Base-by-base conservation (phyloP, 257 asterid species). In the Verbascum thapsus region DNA sequence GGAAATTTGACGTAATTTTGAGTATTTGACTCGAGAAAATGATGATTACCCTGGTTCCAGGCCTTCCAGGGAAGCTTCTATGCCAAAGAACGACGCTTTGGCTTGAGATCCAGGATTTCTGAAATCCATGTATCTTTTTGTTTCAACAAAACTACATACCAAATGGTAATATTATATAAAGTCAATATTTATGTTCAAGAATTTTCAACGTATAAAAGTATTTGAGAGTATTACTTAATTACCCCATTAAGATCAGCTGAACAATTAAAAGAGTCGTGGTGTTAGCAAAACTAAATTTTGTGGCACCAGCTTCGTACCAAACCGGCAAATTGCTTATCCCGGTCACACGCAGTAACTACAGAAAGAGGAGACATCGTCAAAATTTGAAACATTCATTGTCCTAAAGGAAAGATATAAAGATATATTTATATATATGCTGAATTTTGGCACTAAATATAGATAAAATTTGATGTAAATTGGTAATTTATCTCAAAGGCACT, bases 241-340 rank as follows among this genome's bases (percentile, higher is more conserved):
- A 88, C 98, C 98, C 96, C 98, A 90, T 90, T 55, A 90, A 74
- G 45, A 90, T 65, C 15, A 90, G 79, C 73, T 90, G 98, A 75
- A 90, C 80, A 52, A 80, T 71, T 59, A 88, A 50, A 26, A 90
- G 74, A 44, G 98, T 83, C 65, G 39, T 78, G 68, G 96, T 83
- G 79, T 73, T 90, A 6, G 96, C 94, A 61, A 90, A 88, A 38
- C 69, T 66, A 32, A 85, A 88, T 60, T 83, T 88, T 59, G 89
- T 88, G 22, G 96, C 94, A 56, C 98, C 96, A 11, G 96, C 98
- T 82, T 87, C 94, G 60, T 83, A 85, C 98, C 98, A 90, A 12
- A 88, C 83, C 2, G 98, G 98, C 86, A 90, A 73, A 64, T 85
- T 60, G 45, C 80, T 74, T 59, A 85, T 34, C 49, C 97, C 87